A percentile compares a stretch with the other conserved stretches of the same genome.
Evolutionary conservation across 2,329 filamentous ascomycete genomes (phyloP).

Genomic region (Phialemonium atrogriseum): DNA sequence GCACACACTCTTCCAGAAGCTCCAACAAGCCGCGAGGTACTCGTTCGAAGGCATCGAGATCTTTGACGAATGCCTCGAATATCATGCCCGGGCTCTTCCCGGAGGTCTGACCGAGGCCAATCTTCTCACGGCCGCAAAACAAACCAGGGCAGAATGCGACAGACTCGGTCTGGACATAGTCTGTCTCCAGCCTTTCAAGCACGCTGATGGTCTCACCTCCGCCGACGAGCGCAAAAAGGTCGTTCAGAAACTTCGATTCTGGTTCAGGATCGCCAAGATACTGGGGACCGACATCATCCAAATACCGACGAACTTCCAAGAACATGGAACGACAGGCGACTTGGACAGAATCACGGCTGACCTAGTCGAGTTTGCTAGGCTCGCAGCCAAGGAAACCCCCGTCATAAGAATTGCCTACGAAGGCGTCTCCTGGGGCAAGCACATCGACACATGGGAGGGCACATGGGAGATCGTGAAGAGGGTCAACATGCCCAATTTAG

Average conservation of each 20-base stretch:
- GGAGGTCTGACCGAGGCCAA: constrained; percentile 10
- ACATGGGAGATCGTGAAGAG: constrained; percentile 44
- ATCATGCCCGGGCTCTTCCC: constrained; percentile 12
- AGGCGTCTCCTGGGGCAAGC: constrained; percentile 49
- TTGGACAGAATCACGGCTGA: constrained; percentile 41
- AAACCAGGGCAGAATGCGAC: constrained; percentile 35
- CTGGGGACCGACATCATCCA: constrained; percentile 51
- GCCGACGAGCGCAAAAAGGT: constrained; percentile 31
- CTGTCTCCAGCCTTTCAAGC: constrained; percentile 52
- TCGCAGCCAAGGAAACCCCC: constrained; percentile 38
- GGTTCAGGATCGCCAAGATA: constrained; percentile 46
- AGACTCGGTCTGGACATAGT: constrained; percentile 36
- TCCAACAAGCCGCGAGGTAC: background rate
- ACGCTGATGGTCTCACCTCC: constrained; percentile 52
- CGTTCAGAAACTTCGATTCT: constrained; percentile 45
- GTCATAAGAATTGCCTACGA: constrained; percentile 51
- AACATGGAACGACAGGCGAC: constrained; percentile 19
- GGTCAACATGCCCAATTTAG: constrained; percentile 50
- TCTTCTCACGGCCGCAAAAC: constrained; percentile 33
- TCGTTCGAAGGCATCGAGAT: constrained; percentile 46
- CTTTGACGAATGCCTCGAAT: constrained; percentile 54
- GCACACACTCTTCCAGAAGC: background rate
- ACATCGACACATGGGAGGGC: constrained; percentile 49
- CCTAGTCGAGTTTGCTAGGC: constrained; percentile 43
- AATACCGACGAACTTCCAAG: constrained; percentile 51